These are phyloP conservation scores for Yamadazyma conglobata DNA, from an alignment of 1,139 yeast species.

Conservation along the genomic window DNA sequence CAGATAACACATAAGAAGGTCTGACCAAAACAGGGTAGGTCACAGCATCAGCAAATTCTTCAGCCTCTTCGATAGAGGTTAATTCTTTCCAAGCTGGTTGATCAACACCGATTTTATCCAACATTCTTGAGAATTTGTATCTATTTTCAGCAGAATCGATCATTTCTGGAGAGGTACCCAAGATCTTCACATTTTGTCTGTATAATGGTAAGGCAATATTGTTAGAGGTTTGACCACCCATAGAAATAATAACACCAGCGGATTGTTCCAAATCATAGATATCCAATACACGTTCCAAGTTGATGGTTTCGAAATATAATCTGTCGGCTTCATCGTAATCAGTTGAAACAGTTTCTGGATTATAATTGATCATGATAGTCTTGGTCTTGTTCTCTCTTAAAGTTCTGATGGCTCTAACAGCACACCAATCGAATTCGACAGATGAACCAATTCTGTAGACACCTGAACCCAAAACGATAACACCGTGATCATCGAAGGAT, in stretches of 20 bases:
- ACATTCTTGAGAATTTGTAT: conserved; percentile 96
- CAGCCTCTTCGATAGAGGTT: conserved; percentile 91
- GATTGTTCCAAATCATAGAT: conserved; percentile 92
- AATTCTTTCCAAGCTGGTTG: conserved; percentile 99
- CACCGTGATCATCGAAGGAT: conserved; percentile 78
- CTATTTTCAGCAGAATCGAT: conserved; percentile 98
- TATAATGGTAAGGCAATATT: conserved; percentile 92
- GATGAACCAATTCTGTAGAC: conserved; percentile 94
- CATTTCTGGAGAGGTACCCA: conserved; percentile 98
- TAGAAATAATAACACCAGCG: conserved; percentile 89
- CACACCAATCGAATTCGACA: conserved; percentile 96
- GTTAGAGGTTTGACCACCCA: conserved; percentile 99
- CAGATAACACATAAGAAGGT: conserved; percentile 95
- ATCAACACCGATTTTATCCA: conserved; percentile 95
- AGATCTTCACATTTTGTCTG: conserved; percentile 91
- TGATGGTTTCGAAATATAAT: conserved; percentile 92
- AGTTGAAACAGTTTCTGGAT: conserved; percentile 97
- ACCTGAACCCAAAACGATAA: conserved; percentile 90
- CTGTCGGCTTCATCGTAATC: conserved; percentile 99
- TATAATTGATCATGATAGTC: conserved; percentile 96
- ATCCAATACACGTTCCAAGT: conserved; percentile 91
- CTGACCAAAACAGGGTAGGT: conserved; percentile 95
- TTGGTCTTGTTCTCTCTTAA: conserved; percentile 82
- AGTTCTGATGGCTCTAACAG: conserved; percentile 92
- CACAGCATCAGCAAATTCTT: conserved; percentile 85